A percentile compares a stretch with the other conserved stretches of the same genome.
These are phyloP conservation scores for Ascochyta rabiei DNA, from an alignment of 2,329 filamentous ascomycete species.

Conservation along the genomic window DNA sequence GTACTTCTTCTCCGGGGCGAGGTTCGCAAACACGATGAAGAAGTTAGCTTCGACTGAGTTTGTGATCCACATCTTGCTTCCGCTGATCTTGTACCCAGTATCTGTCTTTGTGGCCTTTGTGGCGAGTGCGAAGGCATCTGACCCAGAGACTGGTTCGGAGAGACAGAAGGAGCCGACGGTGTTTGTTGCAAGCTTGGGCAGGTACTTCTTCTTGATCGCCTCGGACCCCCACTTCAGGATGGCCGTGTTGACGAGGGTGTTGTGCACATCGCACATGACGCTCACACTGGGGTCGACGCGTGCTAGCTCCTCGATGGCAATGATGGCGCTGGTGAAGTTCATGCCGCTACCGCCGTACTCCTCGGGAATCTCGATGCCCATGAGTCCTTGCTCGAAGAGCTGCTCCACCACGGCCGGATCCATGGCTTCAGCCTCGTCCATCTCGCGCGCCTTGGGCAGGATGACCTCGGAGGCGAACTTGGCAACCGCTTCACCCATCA, in stretches of 20 bases:
- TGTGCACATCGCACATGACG: conserved; percentile 96
- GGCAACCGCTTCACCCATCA: conserved; percentile 87
- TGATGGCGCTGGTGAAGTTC: conserved; percentile 97
- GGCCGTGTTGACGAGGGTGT: conserved; percentile 95
- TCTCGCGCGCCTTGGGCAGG: conserved; percentile 88
- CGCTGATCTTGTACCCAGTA: conserved; percentile 83
- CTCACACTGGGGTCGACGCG: conserved; percentile 93
- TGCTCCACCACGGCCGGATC: conserved; percentile 86
- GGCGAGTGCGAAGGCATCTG: conserved; percentile 92
- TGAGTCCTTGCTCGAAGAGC: conserved; percentile 95
- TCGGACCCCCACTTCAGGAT: conserved; percentile 83
- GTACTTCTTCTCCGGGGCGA: conserved; percentile 91
- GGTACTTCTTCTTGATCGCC: conserved; percentile 79
- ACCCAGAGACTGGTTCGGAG: conserved; percentile 89
- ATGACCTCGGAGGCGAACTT: conserved; percentile 92
- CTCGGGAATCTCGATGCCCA: conserved; percentile 97
- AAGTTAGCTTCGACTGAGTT: conserved; percentile 92
- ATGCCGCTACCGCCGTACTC: conserved; percentile 96
- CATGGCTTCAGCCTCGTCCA: conserved; percentile 97
- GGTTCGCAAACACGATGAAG: conserved; percentile 98
- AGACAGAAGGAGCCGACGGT: conserved; percentile 91
- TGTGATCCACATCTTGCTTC: conserved; percentile 99
- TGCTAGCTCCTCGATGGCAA: conserved; percentile 96
- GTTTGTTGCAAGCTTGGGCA: conserved; percentile 87
- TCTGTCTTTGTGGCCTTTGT: conserved; percentile 87